Evolutionary conservation across 2,329 filamentous ascomycete genomes (phyloP).

Genomic region (Colletotrichum destructivum): DNA sequence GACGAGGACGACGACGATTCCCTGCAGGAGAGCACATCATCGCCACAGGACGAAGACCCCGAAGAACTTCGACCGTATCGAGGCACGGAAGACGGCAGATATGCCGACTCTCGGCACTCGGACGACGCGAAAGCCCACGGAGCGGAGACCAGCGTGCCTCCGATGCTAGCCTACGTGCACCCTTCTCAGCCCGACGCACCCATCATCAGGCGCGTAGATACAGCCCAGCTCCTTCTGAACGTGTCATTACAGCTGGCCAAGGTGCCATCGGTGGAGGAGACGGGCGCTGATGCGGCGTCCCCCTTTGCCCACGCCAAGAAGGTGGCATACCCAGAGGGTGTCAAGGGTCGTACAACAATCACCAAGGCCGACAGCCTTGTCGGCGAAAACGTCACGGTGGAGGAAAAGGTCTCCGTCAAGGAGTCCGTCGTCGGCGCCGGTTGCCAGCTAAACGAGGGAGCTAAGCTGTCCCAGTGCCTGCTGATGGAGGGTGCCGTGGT

Average conservation of each 20-base stretch:
- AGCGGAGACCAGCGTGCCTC: slow-evolving; percentile 67
- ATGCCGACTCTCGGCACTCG: slow-evolving; percentile 32
- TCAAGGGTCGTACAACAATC: slow-evolving; percentile 86
- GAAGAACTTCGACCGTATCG: slow-evolving; percentile 41
- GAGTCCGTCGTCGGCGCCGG: slow-evolving; percentile 90
- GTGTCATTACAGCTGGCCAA: slow-evolving; percentile 91
- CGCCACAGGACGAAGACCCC: slow-evolving; percentile 46
- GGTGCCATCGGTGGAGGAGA: slow-evolving; percentile 79
- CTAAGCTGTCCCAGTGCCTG: slow-evolving; percentile 87
- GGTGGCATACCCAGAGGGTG: slow-evolving; percentile 85
- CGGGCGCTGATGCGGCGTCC: slow-evolving; percentile 70
- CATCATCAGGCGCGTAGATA: slow-evolving; percentile 90
- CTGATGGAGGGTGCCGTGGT: slow-evolving; percentile 94
- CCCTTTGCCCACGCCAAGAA: slow-evolving; percentile 86
- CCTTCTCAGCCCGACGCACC: slow-evolving; percentile 68
- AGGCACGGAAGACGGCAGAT: slow-evolving; percentile 15
- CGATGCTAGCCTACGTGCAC: slow-evolving; percentile 87
- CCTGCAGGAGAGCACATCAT: slow-evolving; percentile 48
- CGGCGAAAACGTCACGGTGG: slow-evolving; percentile 89
- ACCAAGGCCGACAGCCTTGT: slow-evolving; percentile 86
- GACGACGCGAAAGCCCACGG: slow-evolving; percentile 46
- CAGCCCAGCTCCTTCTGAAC: slow-evolving; percentile 82
- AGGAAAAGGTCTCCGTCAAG: slow-evolving; percentile 93
- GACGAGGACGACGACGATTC: slow-evolving; percentile 56
- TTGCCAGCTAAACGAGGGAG: slow-evolving; percentile 89